phyloP scores from a whole-genome alignment of 169 alveolate genomes.

The Cryptosporidium ubiquitum region DNA sequence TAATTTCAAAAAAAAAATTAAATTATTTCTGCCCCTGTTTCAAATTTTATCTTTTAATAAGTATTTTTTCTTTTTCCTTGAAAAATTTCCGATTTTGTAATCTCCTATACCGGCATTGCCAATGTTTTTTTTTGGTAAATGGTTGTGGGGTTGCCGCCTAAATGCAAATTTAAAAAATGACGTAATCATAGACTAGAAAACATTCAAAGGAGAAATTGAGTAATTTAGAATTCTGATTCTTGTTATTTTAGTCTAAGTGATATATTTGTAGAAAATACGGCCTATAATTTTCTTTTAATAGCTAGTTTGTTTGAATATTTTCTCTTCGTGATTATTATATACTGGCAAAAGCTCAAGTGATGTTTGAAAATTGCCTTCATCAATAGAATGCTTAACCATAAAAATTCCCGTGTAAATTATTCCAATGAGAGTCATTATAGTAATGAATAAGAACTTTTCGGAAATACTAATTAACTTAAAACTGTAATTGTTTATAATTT shows the following conservation, averaged over 20 bases:
- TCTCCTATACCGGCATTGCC: constrained; percentile 21
- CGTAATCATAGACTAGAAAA: neutral
- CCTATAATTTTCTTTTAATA: neutral
- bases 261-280: neutral
- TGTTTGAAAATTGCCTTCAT: neutral
- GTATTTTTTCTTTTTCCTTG: neutral
- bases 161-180: constrained; percentile 15
- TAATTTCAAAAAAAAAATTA: constrained; percentile 5
- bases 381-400: constrained; percentile 15
- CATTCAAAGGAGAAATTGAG: neutral
- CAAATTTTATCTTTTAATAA: neutral
- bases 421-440: constrained; percentile 16
- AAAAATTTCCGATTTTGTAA: neutral
- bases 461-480: neutral
- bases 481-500: neutral
- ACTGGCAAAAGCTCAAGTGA: constrained; percentile 47
- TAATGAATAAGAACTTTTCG: constrained; percentile 14
- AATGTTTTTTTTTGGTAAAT: neutral
- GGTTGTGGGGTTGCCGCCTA: constrained; percentile 63
- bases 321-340: neutral
- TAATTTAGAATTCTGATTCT: neutral
- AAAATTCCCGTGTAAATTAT: constrained; percentile 25
- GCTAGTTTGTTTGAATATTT: neutral
- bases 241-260: neutral
- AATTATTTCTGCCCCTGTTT: constrained; percentile 15